Conservation (phyloP, 2,329 filamentous ascomycete species). For the Trichophyton rubrum region DNA sequence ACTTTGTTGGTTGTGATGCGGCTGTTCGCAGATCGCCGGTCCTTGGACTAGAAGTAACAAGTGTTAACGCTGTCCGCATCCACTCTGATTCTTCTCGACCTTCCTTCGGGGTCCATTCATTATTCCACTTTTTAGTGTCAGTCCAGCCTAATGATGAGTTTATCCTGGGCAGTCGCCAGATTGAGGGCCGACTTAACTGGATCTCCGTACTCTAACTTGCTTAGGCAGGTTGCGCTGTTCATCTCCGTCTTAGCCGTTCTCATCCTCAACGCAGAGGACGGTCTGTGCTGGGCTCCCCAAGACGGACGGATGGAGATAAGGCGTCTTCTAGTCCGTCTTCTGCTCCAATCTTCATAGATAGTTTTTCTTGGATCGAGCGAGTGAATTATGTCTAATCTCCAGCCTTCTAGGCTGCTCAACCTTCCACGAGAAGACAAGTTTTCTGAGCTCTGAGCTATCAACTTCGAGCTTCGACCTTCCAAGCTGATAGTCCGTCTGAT, state of each 20-base stretch:
- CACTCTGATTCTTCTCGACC: background rate
- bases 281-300: background rate
- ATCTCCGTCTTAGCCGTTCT: background rate
- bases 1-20: background rate
- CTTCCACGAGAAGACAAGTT: background rate
- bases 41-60: background rate
- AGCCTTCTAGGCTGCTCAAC: background rate
- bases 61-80: background rate
- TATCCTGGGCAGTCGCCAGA: background rate
- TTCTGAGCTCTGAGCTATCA: background rate
- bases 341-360: background rate
- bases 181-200: background rate
- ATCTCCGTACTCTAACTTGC: background rate
- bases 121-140: background rate
- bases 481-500: background rate
- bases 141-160: background rate
- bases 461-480: background rate
- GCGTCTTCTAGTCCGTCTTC: background rate
- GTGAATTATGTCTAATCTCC: background rate
- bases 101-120: background rate
- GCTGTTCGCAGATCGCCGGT: background rate
- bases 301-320: background rate
- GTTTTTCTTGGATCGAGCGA: background rate
- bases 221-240: background rate
- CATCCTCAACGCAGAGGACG: background rate